Conservation (phyloP, 306 rosid species). For the Glycyrrhiza uralensis region DNA sequence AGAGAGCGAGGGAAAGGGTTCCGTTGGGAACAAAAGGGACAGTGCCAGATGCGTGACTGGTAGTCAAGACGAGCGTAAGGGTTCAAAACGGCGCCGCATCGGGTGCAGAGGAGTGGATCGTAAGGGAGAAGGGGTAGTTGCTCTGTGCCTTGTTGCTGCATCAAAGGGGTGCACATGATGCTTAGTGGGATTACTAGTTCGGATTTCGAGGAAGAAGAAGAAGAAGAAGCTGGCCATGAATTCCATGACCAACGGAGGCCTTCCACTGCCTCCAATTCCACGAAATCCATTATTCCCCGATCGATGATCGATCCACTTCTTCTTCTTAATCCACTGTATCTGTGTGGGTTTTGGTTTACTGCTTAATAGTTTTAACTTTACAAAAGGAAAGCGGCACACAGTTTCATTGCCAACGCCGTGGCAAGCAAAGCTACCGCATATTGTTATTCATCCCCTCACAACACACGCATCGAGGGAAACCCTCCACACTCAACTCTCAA, state of each 20-base stretch:
- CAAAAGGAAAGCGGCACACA: too few species aligned
- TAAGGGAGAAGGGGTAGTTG: constrained; percentile 75
- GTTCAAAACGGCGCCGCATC: constrained; percentile 74
- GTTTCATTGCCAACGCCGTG: too few species aligned
- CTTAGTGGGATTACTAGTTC: constrained; percentile 67
- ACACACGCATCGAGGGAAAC: too few species aligned
- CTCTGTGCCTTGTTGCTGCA: constrained; percentile 52
- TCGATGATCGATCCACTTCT: not conserved
- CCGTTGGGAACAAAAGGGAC: constrained; percentile 67
- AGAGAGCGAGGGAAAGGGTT: constrained; percentile 72
- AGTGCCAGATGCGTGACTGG: constrained; percentile 81
- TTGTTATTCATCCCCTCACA: too few species aligned
- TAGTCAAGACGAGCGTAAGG: constrained; percentile 90
- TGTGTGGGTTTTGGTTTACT: too few species aligned
- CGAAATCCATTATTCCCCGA: constrained; percentile 63
- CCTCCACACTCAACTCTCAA: too few species aligned
- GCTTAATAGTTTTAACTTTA: too few species aligned
- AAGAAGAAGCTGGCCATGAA: constrained; percentile 94
- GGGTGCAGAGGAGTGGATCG: constrained; percentile 63
- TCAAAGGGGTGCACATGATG: constrained; percentile 76
- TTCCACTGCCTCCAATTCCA: constrained; percentile 83
- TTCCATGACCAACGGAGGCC: constrained; percentile 98
- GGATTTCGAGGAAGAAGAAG: constrained; percentile 45
- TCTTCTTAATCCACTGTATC: too few species aligned
- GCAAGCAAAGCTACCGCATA: too few species aligned